Base-by-base conservation (phyloP, 257 asterid genomes). In the Fraxinus pennsylvanica region DNA sequence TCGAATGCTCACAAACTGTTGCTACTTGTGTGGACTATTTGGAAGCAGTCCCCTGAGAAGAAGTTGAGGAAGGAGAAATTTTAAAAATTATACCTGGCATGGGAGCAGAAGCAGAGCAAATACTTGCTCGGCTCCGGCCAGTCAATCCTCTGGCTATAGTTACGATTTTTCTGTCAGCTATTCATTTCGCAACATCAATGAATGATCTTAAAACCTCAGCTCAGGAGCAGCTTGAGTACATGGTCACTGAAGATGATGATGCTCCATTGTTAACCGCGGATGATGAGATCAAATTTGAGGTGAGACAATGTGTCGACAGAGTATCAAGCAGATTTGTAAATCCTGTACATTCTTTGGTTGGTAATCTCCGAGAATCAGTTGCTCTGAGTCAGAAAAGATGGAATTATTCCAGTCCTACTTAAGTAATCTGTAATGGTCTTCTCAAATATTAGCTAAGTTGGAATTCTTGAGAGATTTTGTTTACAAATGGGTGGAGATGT, bases 31-130 rank as follows among this genome's bases (percentile, higher is more conserved):
- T 88, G 5, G 86, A 77, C 74, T 95, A 88, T 81, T 81, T 95
- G 88, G 99, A 95, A 89, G 96, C 98, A 3, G 94, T 91, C 66
- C 96, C 97, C 5, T 95, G 99, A 97, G 98, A 93, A 81, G 99
- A 95, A 83, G 77, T 94, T 0, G 98, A 93, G 81, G 98, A 95
- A 71, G 99, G 93, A 61, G 97, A 94, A 80, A 89, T 94, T n/a
- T 80, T 93, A 76, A 89, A 88, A 84, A 81, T 82, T 19, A 82
- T 93, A 69, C 99, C 98, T 0, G 35, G 76, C 79, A 81, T 92
- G 97, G 97, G 97, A 36, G 68, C 96, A 47, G 84, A 81, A 75
- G 90, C 89, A 2, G 96, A 88, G 50, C 78, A 81, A 0, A 75
- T 92, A 61, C 96, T 94, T 65, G 97, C 94, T 72, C 92, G 97